phyloP scores from a whole-genome alignment of 192 early-diverging fungal species.

The Geranomyces variabilis region DNA sequence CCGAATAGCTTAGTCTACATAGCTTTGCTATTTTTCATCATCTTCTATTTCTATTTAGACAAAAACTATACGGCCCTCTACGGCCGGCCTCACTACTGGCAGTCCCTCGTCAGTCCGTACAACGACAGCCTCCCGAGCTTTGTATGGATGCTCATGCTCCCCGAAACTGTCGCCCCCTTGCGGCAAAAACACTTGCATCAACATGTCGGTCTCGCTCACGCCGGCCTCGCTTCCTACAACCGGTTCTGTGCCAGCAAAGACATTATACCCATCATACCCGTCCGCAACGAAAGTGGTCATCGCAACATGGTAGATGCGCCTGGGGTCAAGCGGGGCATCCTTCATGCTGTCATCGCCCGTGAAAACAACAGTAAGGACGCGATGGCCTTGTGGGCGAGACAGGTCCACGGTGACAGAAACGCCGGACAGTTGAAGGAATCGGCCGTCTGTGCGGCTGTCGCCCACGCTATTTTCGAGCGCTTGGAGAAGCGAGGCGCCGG shows the following conservation, averaged over 20 bases:
- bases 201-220: constrained; percentile 2
- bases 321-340: background rate
- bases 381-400: background rate
- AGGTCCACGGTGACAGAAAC: background rate
- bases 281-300: constrained; percentile 14
- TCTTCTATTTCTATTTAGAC: background rate
- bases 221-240: background rate
- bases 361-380: background rate
- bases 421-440: constrained; percentile 12
- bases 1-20: no score
- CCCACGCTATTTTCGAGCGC: constrained; percentile 19
- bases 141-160: background rate
- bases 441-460: constrained; percentile 7
- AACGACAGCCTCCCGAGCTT: background rate
- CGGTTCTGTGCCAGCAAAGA: background rate
- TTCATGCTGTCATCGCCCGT: background rate
- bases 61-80: background rate
- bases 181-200: background rate
- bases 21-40: no score
- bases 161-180: background rate
- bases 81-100: background rate
- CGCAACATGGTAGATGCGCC: background rate
- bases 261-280: constrained; percentile 11
- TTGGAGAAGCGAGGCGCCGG: background rate
- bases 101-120: background rate